Evolutionary conservation across 1,139 yeast species (phyloP), one percentile per base, ranked within the genome.

Genomic region (Groenewaldozyma auringiensis): DNA sequence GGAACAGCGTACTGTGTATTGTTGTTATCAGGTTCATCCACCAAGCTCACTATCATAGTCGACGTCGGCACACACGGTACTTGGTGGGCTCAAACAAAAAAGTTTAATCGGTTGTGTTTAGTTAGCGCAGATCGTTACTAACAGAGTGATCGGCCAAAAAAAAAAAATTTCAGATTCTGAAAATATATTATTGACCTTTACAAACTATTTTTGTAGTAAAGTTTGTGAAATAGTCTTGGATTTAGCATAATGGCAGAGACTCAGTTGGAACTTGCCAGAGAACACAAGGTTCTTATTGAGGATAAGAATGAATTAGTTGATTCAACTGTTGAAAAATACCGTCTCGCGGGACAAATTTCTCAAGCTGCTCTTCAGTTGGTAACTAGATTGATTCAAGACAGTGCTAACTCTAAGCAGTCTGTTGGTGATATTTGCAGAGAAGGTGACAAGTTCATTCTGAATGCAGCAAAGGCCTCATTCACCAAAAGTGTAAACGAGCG

Each of bases 311-410:
- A 78, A 44, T 72, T 87, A 51, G 72, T 71, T 54, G 81, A 74
- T 34, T 54, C 73, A 14, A 81, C 83, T 16, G 62, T 86, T 42
- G 89, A 82, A 56, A 89, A 88, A 67, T 88, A 89, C 68, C 76
- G 95, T 63, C 73, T 80, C 44, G 96, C 96, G 6, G 97, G 96
- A 39, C 89, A 85, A 66, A 81, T 89, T 56, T 72, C 94, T n/a
- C 96, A 88, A 67, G 83, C 95, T 17, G 85, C 88, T 45, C 70
- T 89, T 55, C 70, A 75, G 50, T 83, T 83, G 61, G 69, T 85
- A 47, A 71, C 77, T 37, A 72, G 76, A 47, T 74, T 86, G 60
- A 79, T 89, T 54, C 78, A 60, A 74, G 82, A 73, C 22, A 69
- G 66, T 27, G 56, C 57, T n/a, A 46, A 47, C 40, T 42, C 47